A percentile compares a stretch with the other conserved stretches of the same genome.
Evolutionary conservation across 192 early-diverging fungal genomes (phyloP).

Genomic region (Tieghemiomyces parasiticus): DNA sequence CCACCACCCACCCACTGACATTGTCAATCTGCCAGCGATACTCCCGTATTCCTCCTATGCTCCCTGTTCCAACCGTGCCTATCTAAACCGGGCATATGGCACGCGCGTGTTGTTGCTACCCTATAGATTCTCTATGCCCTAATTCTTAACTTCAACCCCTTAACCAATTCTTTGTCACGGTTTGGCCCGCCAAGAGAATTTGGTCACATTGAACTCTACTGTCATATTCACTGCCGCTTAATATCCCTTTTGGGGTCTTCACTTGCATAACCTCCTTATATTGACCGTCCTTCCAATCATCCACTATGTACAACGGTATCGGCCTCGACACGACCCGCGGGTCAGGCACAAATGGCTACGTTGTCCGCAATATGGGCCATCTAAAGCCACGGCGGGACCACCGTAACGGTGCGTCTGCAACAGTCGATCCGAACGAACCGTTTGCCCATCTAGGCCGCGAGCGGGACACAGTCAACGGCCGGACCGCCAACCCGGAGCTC

Average conservation of each 20-base stretch:
- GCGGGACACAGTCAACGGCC: conserved; percentile 46
- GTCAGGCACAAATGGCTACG: conserved; percentile 91
- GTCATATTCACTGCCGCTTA: not conserved
- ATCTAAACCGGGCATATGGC: not conserved
- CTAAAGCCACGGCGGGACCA: conserved; percentile 36
- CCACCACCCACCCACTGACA: not conserved
- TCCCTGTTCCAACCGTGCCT: not conserved
- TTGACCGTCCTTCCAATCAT: not conserved
- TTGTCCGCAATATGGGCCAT: conserved; percentile 74
- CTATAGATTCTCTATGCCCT: too few species aligned
- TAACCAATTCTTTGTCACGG: not conserved
- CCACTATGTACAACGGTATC: conserved; percentile 61
- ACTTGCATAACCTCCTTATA: not conserved
- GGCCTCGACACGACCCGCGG: conserved; percentile 65
- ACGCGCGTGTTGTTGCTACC: not conserved
- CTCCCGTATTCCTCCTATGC: not conserved
- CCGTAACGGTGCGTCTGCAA: conserved; percentile 22
- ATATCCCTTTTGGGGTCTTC: not conserved
- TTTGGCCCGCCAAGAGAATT: not conserved
- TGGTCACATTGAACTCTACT: not conserved
- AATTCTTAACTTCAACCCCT: too few species aligned
- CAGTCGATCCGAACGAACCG: conserved; percentile 14
- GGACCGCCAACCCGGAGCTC: not conserved
- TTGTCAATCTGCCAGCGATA: not conserved
- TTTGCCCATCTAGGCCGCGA: conserved; percentile 39